phyloP scores from a whole-genome alignment of 495 filamentous ascomycete species.

The Evernia prunastri region DNA sequence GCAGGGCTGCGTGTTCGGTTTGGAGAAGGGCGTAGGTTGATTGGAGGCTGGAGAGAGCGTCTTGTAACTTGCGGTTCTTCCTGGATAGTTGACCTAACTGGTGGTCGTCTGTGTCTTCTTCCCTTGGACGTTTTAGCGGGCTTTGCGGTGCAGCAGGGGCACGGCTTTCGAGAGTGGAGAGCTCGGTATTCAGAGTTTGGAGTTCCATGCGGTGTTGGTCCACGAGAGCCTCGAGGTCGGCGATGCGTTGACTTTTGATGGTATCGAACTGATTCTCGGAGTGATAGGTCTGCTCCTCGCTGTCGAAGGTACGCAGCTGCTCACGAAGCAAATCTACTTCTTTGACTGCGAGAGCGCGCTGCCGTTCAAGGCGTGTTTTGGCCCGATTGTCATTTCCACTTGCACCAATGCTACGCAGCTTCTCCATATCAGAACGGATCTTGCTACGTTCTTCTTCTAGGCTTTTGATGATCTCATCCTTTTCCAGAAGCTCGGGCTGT shows the following conservation, averaged over 20 bases:
- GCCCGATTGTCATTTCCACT: slow-evolving; percentile 44
- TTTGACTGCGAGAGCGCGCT: slow-evolving; percentile 75
- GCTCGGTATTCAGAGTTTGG: slow-evolving; percentile 61
- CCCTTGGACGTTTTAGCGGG: slow-evolving; percentile 53
- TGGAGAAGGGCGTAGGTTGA: slow-evolving; percentile 58
- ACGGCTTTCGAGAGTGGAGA: slow-evolving; percentile 53
- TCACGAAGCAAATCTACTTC: slow-evolving; percentile 91
- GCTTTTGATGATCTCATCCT: slow-evolving; percentile 65
- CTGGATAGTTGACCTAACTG: slow-evolving; percentile 75
- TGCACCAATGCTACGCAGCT: slow-evolving; percentile 46
- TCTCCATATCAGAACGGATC: slow-evolving; percentile 63
- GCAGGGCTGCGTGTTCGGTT: slow-evolving; percentile 65
- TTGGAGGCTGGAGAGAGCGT: slow-evolving; percentile 61
- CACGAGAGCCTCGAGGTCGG: slow-evolving; percentile 75
- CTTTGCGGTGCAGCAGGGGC: slow-evolving; percentile 36
- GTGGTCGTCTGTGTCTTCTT: slow-evolving; percentile 62
- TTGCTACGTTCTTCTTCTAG: slow-evolving; percentile 62
- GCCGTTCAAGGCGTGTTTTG: slow-evolving; percentile 72
- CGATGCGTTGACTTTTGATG: slow-evolving; percentile 66
- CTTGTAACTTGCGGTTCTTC: slow-evolving; percentile 79
- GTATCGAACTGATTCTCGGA: slow-evolving; percentile 65
- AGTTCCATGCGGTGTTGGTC: slow-evolving; percentile 86
- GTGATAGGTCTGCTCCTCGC: slow-evolving; percentile 81
- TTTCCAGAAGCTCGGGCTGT: slow-evolving; percentile 72
- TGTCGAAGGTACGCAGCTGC: slow-evolving; percentile 85